phyloP scores from a whole-genome alignment of 345 rosid genomes.

The Corchorus olitorius region DNA sequence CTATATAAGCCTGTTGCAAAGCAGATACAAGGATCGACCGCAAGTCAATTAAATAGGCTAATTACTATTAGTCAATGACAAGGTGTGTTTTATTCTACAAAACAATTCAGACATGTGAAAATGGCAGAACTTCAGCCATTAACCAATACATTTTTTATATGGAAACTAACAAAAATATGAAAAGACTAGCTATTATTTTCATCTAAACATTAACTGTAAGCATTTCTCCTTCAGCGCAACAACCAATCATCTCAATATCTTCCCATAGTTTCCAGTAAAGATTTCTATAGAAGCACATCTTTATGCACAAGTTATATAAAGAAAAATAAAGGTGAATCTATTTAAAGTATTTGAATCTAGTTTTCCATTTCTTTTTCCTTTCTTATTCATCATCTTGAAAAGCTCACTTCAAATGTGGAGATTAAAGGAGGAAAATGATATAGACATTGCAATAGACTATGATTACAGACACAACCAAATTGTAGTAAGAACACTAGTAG shows the following conservation, averaged over 20 bases:
- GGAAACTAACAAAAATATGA: background rate
- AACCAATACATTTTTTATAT: background rate
- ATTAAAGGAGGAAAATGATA: conserved; percentile 11
- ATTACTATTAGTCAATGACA: background rate
- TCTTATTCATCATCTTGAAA: background rate
- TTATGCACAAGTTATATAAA: background rate
- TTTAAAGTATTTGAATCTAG: background rate
- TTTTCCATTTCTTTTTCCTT: background rate
- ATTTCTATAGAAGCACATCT: background rate
- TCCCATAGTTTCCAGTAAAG: background rate
- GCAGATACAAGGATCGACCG: background rate
- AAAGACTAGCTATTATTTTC: background rate
- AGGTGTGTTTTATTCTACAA: background rate
- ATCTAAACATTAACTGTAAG: background rate
- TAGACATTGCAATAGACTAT: background rate
- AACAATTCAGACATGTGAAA: background rate
- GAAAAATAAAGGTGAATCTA: background rate
- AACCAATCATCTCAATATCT: background rate
- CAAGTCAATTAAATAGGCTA: background rate
- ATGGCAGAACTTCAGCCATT: background rate
- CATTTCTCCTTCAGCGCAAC: background rate
- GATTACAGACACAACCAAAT: background rate
- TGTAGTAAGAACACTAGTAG: background rate
- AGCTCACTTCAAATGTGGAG: background rate
- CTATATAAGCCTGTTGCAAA: conserved; percentile 64